A percentile compares a stretch with the other conserved stretches of the same genome.
Evolutionary conservation across 1,284 basidiomycete species (phyloP).

Genomic region (Apiotrichum laibachii): DNA sequence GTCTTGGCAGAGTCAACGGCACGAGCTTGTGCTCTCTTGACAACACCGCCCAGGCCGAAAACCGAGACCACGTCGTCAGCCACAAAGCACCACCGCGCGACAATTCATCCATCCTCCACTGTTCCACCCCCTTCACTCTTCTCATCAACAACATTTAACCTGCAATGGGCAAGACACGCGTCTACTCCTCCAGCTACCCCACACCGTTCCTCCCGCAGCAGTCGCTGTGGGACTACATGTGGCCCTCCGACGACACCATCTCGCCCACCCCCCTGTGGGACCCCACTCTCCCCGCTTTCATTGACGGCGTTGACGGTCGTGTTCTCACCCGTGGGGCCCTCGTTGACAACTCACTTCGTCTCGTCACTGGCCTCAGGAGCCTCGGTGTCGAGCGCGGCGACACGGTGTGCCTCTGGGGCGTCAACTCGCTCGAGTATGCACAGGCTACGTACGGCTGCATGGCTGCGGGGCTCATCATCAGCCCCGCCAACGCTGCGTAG

Average conservation of each 20-base stretch:
- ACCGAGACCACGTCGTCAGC: too few species aligned
- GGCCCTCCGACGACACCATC: slow-evolving; percentile 2
- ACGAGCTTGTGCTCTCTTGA: too few species aligned
- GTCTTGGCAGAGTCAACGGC: too few species aligned
- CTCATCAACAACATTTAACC: too few species aligned
- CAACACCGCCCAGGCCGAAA: too few species aligned
- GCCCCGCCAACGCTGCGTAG: slow-evolving; percentile 46
- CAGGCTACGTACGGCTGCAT: slow-evolving; percentile 60
- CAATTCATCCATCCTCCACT: too few species aligned
- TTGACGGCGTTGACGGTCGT: slow-evolving; percentile 63
- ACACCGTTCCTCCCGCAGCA: slow-evolving; percentile 13
- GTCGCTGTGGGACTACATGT: slow-evolving; percentile 13
- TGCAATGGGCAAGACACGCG: slow-evolving; percentile 9
- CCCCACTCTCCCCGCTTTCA: slow-evolving; percentile 48
- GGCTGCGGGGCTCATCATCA: slow-evolving; percentile 35
- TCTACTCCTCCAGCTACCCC: slow-evolving; percentile 12
- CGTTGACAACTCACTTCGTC: slow-evolving; percentile 57
- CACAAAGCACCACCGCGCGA: too few species aligned
- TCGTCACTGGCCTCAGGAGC: slow-evolving; percentile 57
- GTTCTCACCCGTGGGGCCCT: slow-evolving; percentile 61
- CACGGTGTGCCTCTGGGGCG: slow-evolving; percentile 42
- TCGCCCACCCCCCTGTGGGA: slow-evolving; percentile 34
- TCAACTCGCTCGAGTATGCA: slow-evolving; percentile 64
- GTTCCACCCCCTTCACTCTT: too few species aligned
- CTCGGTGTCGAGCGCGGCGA: slow-evolving; percentile 35